Percentiles rank a stretch among this genome's conserved stretches.
Evolutionary conservation across 768 basidiomycete genomes (phyloP).

Genomic region (Tylopilus subfusipes): DNA sequence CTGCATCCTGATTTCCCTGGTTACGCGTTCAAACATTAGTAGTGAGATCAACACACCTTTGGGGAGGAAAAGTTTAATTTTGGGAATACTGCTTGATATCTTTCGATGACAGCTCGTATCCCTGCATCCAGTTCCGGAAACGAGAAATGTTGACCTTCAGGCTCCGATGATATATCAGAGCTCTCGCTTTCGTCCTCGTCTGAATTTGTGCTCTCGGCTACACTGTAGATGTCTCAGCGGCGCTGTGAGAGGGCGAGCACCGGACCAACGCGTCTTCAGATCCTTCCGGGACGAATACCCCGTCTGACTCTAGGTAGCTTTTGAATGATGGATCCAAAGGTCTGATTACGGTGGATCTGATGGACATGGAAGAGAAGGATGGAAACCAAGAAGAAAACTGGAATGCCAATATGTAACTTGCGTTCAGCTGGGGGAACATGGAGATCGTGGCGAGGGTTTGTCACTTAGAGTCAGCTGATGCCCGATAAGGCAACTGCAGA

Average conservation of each 20-base stretch:
- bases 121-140: conserved; percentile 80
- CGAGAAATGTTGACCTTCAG: conserved; percentile 43
- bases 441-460: neutral
- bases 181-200: conserved; percentile 47
- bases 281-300: conserved; percentile 80
- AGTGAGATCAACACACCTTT: conserved; percentile 46
- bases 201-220: conserved; percentile 52
- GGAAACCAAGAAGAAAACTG: conserved; percentile 89
- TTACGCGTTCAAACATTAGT: neutral
- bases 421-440: conserved; percentile 50
- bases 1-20: conserved; percentile 64
- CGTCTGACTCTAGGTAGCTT: conserved; percentile 76
- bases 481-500: too few relatives aligned
- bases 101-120: conserved; percentile 61
- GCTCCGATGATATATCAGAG: conserved; percentile 37
- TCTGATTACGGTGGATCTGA: conserved; percentile 71
- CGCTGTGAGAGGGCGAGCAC: neutral
- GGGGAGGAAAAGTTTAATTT: conserved; percentile 98
- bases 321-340: conserved; percentile 63
- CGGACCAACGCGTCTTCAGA: conserved; percentile 68
- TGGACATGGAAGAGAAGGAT: conserved; percentile 54
- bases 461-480: too few relatives aligned
- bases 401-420: conserved; percentile 59
- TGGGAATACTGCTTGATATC: conserved; percentile 85
- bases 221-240: conserved; percentile 35